Base-by-base conservation (phyloP, 345 rosid species). In the Eucalyptus marginata region DNA sequence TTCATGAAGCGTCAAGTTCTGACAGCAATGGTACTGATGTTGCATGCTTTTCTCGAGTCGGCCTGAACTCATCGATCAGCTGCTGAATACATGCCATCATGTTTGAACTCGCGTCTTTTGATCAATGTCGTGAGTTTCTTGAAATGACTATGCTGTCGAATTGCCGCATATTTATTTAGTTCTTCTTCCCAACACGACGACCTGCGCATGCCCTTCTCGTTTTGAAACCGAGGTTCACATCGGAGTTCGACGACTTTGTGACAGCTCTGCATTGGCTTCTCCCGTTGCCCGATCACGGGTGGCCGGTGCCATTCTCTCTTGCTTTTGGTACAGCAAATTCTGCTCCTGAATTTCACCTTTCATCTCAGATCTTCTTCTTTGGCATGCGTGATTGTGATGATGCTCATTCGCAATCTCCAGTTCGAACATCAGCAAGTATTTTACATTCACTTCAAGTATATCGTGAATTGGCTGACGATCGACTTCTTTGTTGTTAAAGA, bases 21-120 rank as follows among this genome's bases (percentile, higher is more conserved):
- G 20, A 66, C 16, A n/a, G 58, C 58, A 31, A 0, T 0, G 22
- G 79, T 66, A 16, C 24, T 3, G 40, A 31, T 8, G 7, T n/a
- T n/a, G 20, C 76, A 0, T 66, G 22, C 15, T 1, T 66, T 16
- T 16, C 18, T 7, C 40, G 1, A 8, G 43, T 0, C 3, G 2
- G 43, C 43, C 43, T 16, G 7, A 33, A 33, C 44, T 33, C 2
- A 33, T 68, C 7, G 13, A 68, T 68, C 24, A 17, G 44, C 80
- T 68, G 4, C 80, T 33, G 24, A 68, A 33, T 33, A 16, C 44
- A 3, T 17, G 80, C 25, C 44, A 68, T 68, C 18, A 0, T 14
- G 17, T 14, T n/a, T 8, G 80, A 68, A 68, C 1, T 66, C 22
- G 5, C 3, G 8, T 64, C 68, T 29, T 62, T n/a, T n/a, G 17